Evolutionary conservation across 345 rosid species (phyloP).

Genomic region (Brassica juncea): DNA sequence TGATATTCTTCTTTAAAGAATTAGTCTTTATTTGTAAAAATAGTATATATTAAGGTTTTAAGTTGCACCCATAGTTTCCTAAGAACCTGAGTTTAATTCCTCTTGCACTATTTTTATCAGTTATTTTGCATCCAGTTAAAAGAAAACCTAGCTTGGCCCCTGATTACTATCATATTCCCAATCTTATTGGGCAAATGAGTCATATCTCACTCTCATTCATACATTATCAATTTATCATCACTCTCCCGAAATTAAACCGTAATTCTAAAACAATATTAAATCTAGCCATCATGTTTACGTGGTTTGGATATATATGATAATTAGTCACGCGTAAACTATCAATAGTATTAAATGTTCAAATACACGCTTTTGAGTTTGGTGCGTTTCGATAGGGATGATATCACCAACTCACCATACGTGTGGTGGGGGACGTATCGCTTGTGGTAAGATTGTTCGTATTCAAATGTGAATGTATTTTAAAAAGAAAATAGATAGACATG

Average conservation of each 20-base stretch:
- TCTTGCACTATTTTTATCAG: too few relatives aligned
- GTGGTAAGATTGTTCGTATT: not conserved
- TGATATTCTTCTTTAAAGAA: too few relatives aligned
- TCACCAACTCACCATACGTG: constrained; percentile 3
- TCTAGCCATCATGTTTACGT: not conserved
- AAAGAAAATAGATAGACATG: not conserved
- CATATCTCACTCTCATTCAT: not conserved
- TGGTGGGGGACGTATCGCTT: not conserved
- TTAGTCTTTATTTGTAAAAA: too few relatives aligned
- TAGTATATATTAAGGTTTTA: too few relatives aligned
- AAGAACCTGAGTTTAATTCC: too few relatives aligned
- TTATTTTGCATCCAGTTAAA: too few relatives aligned
- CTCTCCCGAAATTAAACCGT: not conserved
- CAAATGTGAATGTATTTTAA: not conserved
- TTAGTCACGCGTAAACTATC: not conserved
- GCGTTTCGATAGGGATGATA: constrained; percentile 13
- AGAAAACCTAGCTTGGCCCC: too few relatives aligned
- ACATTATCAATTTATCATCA: not conserved
- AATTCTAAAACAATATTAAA: not conserved
- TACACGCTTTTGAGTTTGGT: constrained; percentile 22
- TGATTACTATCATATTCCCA: not conserved
- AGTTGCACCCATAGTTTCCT: too few relatives aligned
- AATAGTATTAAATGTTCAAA: not conserved
- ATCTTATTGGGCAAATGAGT: not conserved
- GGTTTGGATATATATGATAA: not conserved